Percentiles rank a stretch among this genome's conserved stretches.
phyloP scores from a whole-genome alignment of 208 protist genomes.

The Leishmania turanica region DNA sequence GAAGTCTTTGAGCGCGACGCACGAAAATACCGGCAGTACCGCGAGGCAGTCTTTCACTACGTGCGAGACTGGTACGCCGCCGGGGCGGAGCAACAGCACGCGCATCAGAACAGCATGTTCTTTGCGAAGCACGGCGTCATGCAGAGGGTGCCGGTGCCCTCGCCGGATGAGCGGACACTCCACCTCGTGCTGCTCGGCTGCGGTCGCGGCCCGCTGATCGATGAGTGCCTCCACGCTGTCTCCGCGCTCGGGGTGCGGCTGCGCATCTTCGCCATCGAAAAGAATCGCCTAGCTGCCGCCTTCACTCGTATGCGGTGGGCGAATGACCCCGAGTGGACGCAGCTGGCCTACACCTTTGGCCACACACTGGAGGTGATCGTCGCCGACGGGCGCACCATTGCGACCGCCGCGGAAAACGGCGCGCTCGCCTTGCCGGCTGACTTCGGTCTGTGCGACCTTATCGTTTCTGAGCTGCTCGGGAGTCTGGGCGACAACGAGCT shows the following conservation, averaged over 20 bases:
- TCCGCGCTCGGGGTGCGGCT: slow-evolving; percentile 63
- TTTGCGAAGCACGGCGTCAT: slow-evolving; percentile 18
- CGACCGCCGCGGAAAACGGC: slow-evolving; percentile 26
- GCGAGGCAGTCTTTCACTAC: slow-evolving; percentile 82
- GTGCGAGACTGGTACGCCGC: slow-evolving; percentile 56
- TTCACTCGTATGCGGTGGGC: slow-evolving; percentile 76
- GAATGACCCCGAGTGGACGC: slow-evolving; percentile 63
- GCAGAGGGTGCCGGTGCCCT: slow-evolving; percentile 16
- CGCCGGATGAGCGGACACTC: slow-evolving; percentile 34
- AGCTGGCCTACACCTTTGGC: slow-evolving; percentile 66
- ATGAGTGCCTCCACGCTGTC: slow-evolving; percentile 85
- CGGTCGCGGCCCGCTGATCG: slow-evolving; percentile 96
- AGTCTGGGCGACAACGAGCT: slow-evolving; percentile 99
- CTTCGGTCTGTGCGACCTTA: slow-evolving; percentile 93
- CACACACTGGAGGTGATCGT: slow-evolving; percentile 92
- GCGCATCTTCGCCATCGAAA: slow-evolving; percentile 97
- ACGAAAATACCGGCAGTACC: slow-evolving; percentile 96
- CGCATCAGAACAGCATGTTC: slow-evolving; percentile 16
- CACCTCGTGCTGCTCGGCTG: slow-evolving; percentile 97
- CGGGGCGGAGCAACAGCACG: slow-evolving; percentile 39
- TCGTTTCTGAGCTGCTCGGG: slow-evolving; percentile 98
- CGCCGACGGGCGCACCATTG: slow-evolving; percentile 85
- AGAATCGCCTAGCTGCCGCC: slow-evolving; percentile 97
- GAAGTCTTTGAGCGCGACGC: slow-evolving; percentile 98
- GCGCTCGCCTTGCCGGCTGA: slow-evolving; percentile 42